Conservation (phyloP, 2,329 filamentous ascomycete species). For the Knoxdaviesia capensis region DNA sequence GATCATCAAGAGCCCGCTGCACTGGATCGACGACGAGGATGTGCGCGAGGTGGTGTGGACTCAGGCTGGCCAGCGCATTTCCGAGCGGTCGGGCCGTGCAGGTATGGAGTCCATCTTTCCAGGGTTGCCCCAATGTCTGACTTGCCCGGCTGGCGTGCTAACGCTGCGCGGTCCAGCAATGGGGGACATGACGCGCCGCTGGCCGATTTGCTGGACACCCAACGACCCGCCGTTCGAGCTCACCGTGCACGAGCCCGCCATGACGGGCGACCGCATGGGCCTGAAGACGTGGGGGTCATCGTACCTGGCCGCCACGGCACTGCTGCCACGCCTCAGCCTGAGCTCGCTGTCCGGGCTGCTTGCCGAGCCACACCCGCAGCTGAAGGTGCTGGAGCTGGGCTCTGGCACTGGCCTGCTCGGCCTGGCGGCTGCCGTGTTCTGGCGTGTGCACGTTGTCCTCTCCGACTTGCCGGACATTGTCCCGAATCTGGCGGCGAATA, state of each 20-base stretch:
- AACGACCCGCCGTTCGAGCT: constrained; percentile 30
- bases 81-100: constrained; percentile 66
- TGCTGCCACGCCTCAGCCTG: constrained; percentile 31
- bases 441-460: constrained; percentile 45
- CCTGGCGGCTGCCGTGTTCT: constrained; percentile 58
- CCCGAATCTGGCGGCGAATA: constrained; percentile 60
- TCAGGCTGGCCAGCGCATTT: constrained; percentile 56
- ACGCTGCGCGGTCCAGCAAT: constrained; percentile 19
- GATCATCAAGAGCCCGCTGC: constrained; percentile 45
- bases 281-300: constrained; percentile 94
- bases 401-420: constrained; percentile 85
- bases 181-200: constrained; percentile 33
- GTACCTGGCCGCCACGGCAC: constrained; percentile 53
- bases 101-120: constrained; percentile 18
- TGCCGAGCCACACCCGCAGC: constrained; percentile 12
- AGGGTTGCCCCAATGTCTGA: background rate
- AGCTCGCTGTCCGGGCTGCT: constrained; percentile 25
- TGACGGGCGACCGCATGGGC: constrained; percentile 65
- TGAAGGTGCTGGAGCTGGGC: constrained; percentile 53
- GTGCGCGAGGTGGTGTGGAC: constrained; percentile 55
- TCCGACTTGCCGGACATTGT: constrained; percentile 77
- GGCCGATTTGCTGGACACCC: constrained; percentile 19
- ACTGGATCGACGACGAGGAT: constrained; percentile 49
- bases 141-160: background rate
- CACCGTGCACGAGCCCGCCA: constrained; percentile 62